Evolutionary conservation across 768 basidiomycete species (phyloP), one percentile per base, ranked within the genome.

Genomic region (Lepiota brunneoincarnata): DNA sequence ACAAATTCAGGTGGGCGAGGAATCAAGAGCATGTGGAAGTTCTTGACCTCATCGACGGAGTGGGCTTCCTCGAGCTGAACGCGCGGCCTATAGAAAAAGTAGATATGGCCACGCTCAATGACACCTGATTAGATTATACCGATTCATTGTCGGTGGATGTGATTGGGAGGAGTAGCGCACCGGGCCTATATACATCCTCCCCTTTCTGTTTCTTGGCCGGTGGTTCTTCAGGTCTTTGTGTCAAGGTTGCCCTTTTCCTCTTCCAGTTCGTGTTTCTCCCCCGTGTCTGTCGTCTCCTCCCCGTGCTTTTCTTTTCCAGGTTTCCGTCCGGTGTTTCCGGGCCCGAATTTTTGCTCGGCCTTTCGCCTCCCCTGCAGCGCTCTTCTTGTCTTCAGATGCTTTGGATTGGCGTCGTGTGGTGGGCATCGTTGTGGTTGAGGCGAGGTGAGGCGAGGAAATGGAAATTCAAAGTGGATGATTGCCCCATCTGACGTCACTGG

Each of bases 1-100:
- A 67, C 67, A 55, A 79, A 79, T 48, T 68, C 71, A 0, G 83
- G 78, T 2, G 76, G 75, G 3, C 78, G 71, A 14, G 84, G 84
- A 9, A 86, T 70, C 17, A 88, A 74, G 20, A 86, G 71, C 64
- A 87, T 80, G 59, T 83, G 76, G 52, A 86, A 75, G 46, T 80
- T 78, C 56, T 72, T 71, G 28, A 86, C 73, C 54, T 84, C 82
- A 63, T 84, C 80, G 26, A 85, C 55, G 6, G 78, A 79, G n/a
- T 76, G 62, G 0, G 74, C 80, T 54, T 82, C 75, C 54, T 81
- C 76, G 12, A 69, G 63, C 59, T 83, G 67, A 17, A 84, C 81
- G 24, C 79, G 75, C 3, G 83, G 83, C 10, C 80, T 77, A 60
- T 82, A 86, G 67, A 84, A 80, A 64, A 86, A 84, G 66, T 85